These are phyloP conservation scores for Pterocarpus santalinus DNA, from an alignment of 306 rosid species.

Conservation along the genomic window DNA sequence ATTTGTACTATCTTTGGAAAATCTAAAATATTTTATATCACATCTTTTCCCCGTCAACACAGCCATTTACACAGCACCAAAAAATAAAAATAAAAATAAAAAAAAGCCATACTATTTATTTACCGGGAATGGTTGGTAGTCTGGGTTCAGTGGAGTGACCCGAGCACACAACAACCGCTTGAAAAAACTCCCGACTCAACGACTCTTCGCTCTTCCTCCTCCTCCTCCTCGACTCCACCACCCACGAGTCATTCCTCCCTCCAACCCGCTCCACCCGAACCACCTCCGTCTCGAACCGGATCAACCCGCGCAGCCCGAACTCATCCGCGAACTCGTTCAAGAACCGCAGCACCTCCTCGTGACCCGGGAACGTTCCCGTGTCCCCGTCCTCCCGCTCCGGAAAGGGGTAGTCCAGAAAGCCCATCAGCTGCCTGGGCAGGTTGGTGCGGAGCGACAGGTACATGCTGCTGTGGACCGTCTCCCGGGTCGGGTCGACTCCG, in stretches of 20 bases:
- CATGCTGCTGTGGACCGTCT: constrained; percentile 30
- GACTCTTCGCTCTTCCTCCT: neutral
- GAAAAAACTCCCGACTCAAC: constrained; percentile 16
- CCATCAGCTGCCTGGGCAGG: constrained; percentile 45
- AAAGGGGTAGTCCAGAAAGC: constrained; percentile 42
- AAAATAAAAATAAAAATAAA: no score
- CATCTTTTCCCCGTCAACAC: no score
- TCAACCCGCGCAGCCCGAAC: constrained; percentile 22
- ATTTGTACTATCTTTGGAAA: no score
- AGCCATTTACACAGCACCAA: no score
- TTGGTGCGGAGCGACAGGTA: constrained; percentile 40
- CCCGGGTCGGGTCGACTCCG: constrained; percentile 21
- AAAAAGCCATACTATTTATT: no score
- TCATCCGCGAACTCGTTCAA: constrained; percentile 23
- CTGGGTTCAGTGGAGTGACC: constrained; percentile 52
- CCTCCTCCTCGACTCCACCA: constrained; percentile 8
- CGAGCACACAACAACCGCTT: constrained; percentile 48
- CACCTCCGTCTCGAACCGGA: constrained; percentile 37
- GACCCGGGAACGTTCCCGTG: constrained; percentile 43
- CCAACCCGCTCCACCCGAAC: constrained; percentile 26
- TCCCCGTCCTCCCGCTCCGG: constrained; percentile 8
- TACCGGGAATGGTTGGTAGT: constrained; percentile 46
- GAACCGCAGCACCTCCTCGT: constrained; percentile 46
- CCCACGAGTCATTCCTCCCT: constrained; percentile 17
- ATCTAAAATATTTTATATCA: no score